Percentiles rank a stretch among this genome's conserved stretches.
Evolutionary conservation across 768 basidiomycete genomes (phyloP).

Genomic region (Neoboletus magnificus): DNA sequence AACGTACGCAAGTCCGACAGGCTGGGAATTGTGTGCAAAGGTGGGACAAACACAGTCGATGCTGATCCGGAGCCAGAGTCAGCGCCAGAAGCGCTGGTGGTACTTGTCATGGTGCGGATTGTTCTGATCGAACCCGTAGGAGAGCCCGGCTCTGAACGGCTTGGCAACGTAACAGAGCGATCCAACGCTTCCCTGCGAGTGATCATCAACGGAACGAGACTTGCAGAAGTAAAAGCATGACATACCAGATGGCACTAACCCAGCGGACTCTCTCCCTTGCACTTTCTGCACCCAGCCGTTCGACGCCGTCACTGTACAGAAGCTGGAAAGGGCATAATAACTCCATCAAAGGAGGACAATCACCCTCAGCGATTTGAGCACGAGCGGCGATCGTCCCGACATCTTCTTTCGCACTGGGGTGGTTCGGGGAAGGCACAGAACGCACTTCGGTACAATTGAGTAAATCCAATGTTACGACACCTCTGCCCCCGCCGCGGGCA

Average conservation of each 20-base stretch:
- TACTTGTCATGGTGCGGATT: constrained; percentile 54
- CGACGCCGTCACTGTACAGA: constrained; percentile 85
- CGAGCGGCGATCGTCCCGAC: constrained; percentile 82
- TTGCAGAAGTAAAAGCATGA: constrained; percentile 18
- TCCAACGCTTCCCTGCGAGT: constrained; percentile 72
- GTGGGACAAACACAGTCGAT: constrained; percentile 76
- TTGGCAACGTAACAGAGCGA: constrained; percentile 51
- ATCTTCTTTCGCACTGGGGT: constrained; percentile 79
- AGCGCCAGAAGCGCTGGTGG: constrained; percentile 33
- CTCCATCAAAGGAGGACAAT: constrained; percentile 53
- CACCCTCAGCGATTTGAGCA: constrained; percentile 48
- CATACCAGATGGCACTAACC: constrained; percentile 86
- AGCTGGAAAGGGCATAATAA: constrained; percentile 87
- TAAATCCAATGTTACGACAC: constrained; percentile 82
- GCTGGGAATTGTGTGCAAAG: constrained; percentile 66
- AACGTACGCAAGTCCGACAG: constrained; percentile 57
- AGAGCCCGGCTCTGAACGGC: constrained; percentile 41
- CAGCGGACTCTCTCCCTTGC: constrained; percentile 82
- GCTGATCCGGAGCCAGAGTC: constrained; percentile 52
- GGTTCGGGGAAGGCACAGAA: constrained; percentile 75
- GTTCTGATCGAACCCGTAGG: constrained; percentile 64
- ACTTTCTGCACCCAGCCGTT: constrained; percentile 86
- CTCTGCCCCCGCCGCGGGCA: constrained; percentile 76
- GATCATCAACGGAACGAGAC: not conserved
- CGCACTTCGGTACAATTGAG: constrained; percentile 85